Evolutionary conservation across 805 yeast genomes (phyloP), one percentile per base, ranked within the genome.

Genomic region (Teunomyces cretensis): DNA sequence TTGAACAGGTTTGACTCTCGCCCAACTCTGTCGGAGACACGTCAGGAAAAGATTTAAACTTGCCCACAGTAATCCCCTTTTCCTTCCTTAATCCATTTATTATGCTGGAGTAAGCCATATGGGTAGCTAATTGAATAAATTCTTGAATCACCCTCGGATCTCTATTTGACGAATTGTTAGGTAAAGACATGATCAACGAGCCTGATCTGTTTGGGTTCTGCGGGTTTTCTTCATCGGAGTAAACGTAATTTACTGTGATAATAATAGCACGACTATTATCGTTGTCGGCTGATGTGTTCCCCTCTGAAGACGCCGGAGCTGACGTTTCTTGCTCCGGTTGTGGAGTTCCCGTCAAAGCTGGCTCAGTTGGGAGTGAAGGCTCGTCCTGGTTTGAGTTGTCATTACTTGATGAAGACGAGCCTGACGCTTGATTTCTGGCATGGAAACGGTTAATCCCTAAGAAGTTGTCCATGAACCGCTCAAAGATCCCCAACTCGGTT

Each of bases 51-150:
- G 70, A 64, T 27, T 76, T 76, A 62, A 85, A 84, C 12, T 15
- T 33, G 19, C 76, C 77, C 16, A 70, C 61, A 0, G 84, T 67
- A 3, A 83, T 70, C 8, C 88, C 88, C 30, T 74, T 69, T 14
- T 74, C 68, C 44, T 70, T 72, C 45, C 74, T 70, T 26, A 76
- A 65, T 32, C 76, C 72, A 15, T 77, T 74, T 3, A 79, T 72
- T 30, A 84, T 78, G 12, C 88, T 80, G 32, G 84, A 68, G 59
- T 83, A 72, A 1, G 90, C 90, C 62, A 85, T 74, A 19, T 81
- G 80, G 0, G 91, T 83, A 2, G 90, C 89, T 45, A 85, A 64
- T 22, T 83, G 70, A 9, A 86, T 78, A 44, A 85, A 71, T 30
- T 78, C 80, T 55, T 80, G 83, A 27, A 84, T 68, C 30, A 79